These are phyloP conservation scores for Brassica nigra DNA, from an alignment of 345 rosid species.

Conservation along the genomic window DNA sequence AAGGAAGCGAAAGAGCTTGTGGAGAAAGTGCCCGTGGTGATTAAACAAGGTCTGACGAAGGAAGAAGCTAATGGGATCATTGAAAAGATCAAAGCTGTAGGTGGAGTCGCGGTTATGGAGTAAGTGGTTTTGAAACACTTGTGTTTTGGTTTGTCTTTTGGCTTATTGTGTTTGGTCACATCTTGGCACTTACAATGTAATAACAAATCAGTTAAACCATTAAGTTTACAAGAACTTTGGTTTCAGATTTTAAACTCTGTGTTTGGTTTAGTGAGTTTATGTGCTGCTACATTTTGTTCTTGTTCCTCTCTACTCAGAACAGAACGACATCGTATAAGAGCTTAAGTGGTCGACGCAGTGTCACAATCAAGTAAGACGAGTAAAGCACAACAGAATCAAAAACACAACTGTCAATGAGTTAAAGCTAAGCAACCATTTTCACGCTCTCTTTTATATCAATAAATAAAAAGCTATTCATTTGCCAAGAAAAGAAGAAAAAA, in stretches of 20 bases:
- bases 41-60: conserved; percentile 44
- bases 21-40: conserved; percentile 38
- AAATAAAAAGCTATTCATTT: conserved; percentile 10
- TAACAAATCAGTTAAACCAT: conserved; percentile 16
- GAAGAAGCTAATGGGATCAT: conserved; percentile 43
- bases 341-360: not conserved
- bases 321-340: conserved; percentile 23
- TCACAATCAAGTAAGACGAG: conserved; percentile 27
- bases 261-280: conserved; percentile 3
- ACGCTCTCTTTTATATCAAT: conserved; percentile 9
- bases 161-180: conserved; percentile 17
- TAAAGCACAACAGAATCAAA: conserved; percentile 31
- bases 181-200: conserved; percentile 20
- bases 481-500: not conserved
- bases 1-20: conserved; percentile 46
- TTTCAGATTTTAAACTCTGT: not conserved
- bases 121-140: conserved; percentile 14
- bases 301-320: not conserved
- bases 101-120: conserved; percentile 46
- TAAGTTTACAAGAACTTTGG: conserved; percentile 9
- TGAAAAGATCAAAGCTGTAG: conserved; percentile 42
- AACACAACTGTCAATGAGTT: conserved; percentile 28
- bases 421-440: conserved; percentile 26
- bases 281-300: not conserved
- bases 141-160: not conserved